A percentile compares a stretch with the other conserved stretches of the same genome.
Conservation (phyloP, 257 asterid genomes). For the Nicotiana tabacum region DNA sequence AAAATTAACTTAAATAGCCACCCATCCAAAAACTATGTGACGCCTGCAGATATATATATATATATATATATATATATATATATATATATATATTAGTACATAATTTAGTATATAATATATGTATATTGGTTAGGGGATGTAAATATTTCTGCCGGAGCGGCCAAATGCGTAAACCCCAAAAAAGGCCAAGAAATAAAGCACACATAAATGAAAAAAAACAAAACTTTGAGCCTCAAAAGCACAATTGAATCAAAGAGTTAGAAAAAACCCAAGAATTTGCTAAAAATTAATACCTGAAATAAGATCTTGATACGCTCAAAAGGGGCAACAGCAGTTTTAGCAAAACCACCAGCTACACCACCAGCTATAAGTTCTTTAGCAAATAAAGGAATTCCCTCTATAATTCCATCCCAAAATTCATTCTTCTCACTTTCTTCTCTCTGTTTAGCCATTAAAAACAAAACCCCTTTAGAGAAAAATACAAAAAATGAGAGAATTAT, state of each 20-base stretch:
- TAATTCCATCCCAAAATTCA: conserved; percentile 33
- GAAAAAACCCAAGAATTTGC: background rate
- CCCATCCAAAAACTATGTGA: too few relatives aligned
- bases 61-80: too few relatives aligned
- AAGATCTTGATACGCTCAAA: conserved; percentile 93
- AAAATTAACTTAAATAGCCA: too few relatives aligned
- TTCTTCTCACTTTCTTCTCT: conserved; percentile 29
- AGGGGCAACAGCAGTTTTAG: conserved; percentile 90
- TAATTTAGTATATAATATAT: too few relatives aligned
- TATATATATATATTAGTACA: too few relatives aligned
- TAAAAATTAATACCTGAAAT: conserved; percentile 58
- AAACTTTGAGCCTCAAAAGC: background rate
- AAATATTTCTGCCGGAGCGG: too few relatives aligned
- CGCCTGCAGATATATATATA: too few relatives aligned
- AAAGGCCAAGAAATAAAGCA: background rate
- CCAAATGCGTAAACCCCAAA: background rate
- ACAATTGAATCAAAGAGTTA: background rate
- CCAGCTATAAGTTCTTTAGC: conserved; percentile 88
- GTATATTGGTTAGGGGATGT: too few relatives aligned
- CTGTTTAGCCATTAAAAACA: conserved; percentile 45
- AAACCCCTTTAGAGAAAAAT: background rate
- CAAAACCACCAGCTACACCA: conserved; percentile 93
- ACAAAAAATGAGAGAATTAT: background rate
- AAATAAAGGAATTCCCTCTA: conserved; percentile 61
- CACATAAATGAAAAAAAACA: background rate